phyloP scores from a whole-genome alignment of 2,329 filamentous ascomycete species.

The Calonectria pseudoreteaudii region DNA sequence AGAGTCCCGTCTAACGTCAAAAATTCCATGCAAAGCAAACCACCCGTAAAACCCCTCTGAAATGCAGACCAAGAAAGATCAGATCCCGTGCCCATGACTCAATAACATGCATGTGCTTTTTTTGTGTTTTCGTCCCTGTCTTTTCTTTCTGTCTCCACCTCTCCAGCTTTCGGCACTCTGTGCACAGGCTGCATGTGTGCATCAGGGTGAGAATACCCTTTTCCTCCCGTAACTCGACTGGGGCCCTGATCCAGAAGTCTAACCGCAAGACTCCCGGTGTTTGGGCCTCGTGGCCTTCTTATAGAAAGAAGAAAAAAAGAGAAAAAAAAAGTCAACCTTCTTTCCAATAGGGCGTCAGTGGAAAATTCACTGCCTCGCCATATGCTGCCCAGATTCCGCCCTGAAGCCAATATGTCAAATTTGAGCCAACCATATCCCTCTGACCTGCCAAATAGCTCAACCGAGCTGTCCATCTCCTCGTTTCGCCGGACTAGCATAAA shows the following conservation, averaged over 20 bases:
- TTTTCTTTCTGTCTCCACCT: slow-evolving; percentile 20
- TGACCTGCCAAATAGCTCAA: slow-evolving; percentile 15
- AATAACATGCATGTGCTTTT: slow-evolving; percentile 43
- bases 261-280: neutral
- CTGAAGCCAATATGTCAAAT: slow-evolving; percentile 32
- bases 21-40: slow-evolving; percentile 35
- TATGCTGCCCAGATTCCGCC: slow-evolving; percentile 30
- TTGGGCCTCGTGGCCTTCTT: slow-evolving; percentile 15
- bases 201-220: neutral
- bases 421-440: slow-evolving; percentile 23
- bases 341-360: slow-evolving; percentile 36
- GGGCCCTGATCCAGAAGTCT: neutral
- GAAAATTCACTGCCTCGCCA: slow-evolving; percentile 23
- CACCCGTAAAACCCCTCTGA: slow-evolving; percentile 41
- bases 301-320: slow-evolving; percentile 3
- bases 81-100: slow-evolving; percentile 30
- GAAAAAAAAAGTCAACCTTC: slow-evolving; percentile 20
- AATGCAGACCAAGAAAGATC: slow-evolving; percentile 42
- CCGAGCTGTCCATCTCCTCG: slow-evolving; percentile 21
- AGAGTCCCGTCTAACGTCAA: slow-evolving; percentile 39
- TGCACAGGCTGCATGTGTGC: neutral
- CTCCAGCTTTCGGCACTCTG: neutral
- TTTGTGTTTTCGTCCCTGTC: slow-evolving; percentile 21
- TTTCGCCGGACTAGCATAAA: slow-evolving; percentile 27
- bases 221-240: neutral